A percentile compares a stretch with the other conserved stretches of the same genome.
These are phyloP conservation scores for Alternaria dauci DNA, from an alignment of 2,329 filamentous ascomycete genomes.

Conservation along the genomic window DNA sequence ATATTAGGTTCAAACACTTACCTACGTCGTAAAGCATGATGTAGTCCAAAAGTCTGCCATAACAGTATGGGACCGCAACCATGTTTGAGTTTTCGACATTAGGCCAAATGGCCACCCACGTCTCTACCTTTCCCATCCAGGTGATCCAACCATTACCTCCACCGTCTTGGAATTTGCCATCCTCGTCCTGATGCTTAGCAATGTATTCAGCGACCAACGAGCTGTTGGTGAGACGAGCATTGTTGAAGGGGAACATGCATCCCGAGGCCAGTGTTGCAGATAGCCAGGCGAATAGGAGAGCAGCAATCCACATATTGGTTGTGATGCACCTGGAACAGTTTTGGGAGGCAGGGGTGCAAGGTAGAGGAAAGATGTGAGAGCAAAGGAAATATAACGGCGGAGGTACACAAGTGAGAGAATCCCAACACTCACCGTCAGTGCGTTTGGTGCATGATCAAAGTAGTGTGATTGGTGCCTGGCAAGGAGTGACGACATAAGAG, in stretches of 20 bases:
- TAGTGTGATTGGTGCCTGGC: too few relatives aligned
- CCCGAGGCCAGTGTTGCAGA: not conserved
- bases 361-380: too few relatives aligned
- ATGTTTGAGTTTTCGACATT: not conserved
- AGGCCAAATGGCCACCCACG: not conserved
- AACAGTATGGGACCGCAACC: not conserved
- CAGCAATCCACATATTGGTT: not conserved
- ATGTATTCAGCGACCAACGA: not conserved
- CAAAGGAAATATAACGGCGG: too few relatives aligned
- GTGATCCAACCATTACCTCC: not conserved
- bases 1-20: not conserved
- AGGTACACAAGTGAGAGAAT: too few relatives aligned
- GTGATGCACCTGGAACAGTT: too few relatives aligned
- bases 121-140: not conserved
- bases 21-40: not conserved
- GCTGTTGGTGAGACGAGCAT: not conserved
- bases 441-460: too few relatives aligned
- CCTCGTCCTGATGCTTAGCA: not conserved
- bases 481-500: too few relatives aligned
- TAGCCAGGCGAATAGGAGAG: not conserved
- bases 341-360: too few relatives aligned
- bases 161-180: not conserved
- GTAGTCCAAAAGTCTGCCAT: not conserved
- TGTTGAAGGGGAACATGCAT: not conserved
- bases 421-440: too few relatives aligned